Percentiles rank a stretch among this genome's conserved stretches.
phyloP scores from a whole-genome alignment of 176 grass and related monocot genomes.

The Hordeum marinum region DNA sequence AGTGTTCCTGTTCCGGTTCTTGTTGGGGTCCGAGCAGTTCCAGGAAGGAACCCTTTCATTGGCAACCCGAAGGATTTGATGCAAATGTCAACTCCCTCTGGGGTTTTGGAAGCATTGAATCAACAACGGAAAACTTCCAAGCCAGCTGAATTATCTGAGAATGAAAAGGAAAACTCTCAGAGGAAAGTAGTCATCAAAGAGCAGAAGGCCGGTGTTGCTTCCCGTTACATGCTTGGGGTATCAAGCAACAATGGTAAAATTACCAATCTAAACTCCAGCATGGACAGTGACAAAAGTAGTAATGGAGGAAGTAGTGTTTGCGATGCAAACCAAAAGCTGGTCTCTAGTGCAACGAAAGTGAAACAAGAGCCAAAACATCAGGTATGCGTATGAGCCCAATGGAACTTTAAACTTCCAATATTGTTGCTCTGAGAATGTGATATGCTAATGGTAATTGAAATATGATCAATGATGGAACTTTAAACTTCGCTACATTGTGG shows the following conservation, averaged over 20 bases:
- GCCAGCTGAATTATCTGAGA: slow-evolving; percentile 54
- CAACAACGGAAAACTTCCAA: slow-evolving; percentile 43
- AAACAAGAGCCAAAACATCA: slow-evolving; percentile 71
- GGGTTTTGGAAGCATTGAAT: slow-evolving; percentile 53
- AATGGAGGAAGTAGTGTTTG: slow-evolving; percentile 35
- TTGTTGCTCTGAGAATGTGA: background rate
- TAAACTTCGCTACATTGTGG: background rate
- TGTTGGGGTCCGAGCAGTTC: slow-evolving; percentile 82
- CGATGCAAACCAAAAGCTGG: slow-evolving; percentile 44
- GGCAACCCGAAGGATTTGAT: slow-evolving; percentile 98
- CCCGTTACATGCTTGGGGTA: slow-evolving; percentile 89
- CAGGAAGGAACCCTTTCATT: slow-evolving; percentile 88
- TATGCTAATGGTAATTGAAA: too few species aligned
- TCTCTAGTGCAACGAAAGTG: slow-evolving; percentile 25
- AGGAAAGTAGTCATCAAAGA: slow-evolving; percentile 81
- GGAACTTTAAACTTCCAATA: background rate
- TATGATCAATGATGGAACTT: background rate
- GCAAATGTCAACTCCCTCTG: slow-evolving; percentile 75
- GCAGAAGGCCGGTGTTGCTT: slow-evolving; percentile 70
- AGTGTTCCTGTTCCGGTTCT: slow-evolving; percentile 85
- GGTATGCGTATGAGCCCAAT: slow-evolving; percentile 43
- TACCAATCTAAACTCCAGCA: slow-evolving; percentile 49
- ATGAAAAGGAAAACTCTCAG: slow-evolving; percentile 81
- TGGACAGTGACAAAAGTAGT: slow-evolving; percentile 51
- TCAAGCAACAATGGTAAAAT: slow-evolving; percentile 62